A percentile compares a stretch with the other conserved stretches of the same genome.
Evolutionary conservation across 768 basidiomycete genomes (phyloP).

Genomic region (Solioccasus polychromus): DNA sequence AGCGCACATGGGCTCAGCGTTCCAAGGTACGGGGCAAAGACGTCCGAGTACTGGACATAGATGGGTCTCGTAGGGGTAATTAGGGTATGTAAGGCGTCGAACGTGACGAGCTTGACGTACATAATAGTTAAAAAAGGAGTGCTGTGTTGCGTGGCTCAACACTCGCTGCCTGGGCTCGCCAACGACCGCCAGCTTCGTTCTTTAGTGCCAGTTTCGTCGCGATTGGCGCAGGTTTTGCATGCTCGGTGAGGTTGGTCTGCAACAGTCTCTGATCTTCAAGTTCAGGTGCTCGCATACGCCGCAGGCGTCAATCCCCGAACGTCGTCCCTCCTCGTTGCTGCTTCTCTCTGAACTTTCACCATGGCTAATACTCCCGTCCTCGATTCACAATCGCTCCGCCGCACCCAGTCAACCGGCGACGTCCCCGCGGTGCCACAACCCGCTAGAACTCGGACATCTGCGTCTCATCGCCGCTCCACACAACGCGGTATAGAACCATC

Average conservation of each 20-base stretch:
- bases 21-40: slow-evolving; percentile 69
- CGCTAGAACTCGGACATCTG: slow-evolving; percentile 27
- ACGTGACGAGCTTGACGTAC: slow-evolving; percentile 60
- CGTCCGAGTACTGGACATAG: slow-evolving; percentile 57
- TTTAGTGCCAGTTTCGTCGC: slow-evolving; percentile 1
- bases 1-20: slow-evolving; percentile 50
- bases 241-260: slow-evolving; percentile 13
- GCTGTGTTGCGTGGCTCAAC: slow-evolving; percentile 8
- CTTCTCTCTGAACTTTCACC: slow-evolving; percentile 19
- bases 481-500: slow-evolving; percentile 21
- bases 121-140: not conserved
- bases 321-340: slow-evolving; percentile 10
- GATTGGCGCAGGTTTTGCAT: slow-evolving; percentile 20
- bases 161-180: slow-evolving; percentile 1
- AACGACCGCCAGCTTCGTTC: not conserved
- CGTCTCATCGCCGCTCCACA: slow-evolving; percentile 25
- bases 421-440: slow-evolving; percentile 27
- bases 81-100: slow-evolving; percentile 77
- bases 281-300: slow-evolving; percentile 20
- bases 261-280: slow-evolving; percentile 12
- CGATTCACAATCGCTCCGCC: slow-evolving; percentile 33
- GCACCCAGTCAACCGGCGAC: slow-evolving; percentile 35
- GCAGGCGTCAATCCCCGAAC: slow-evolving; percentile 29
- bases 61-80: slow-evolving; percentile 67
- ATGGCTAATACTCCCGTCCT: slow-evolving; percentile 26